Conservation (phyloP, 257 asterid genomes). For the Solanum arcanum region DNA sequence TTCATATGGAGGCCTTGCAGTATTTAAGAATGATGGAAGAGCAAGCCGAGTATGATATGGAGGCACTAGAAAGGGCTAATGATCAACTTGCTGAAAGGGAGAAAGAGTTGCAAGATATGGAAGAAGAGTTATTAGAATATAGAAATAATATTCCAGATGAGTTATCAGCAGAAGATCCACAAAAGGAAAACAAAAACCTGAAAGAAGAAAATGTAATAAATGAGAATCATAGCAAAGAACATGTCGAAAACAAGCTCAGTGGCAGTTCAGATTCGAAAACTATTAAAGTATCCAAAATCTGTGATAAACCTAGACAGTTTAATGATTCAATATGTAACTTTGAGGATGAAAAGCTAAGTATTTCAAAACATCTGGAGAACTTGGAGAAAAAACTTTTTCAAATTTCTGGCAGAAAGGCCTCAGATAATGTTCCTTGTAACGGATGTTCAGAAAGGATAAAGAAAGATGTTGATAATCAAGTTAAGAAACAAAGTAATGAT, state of each 20-base stretch:
- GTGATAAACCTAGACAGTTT: constrained; percentile 2
- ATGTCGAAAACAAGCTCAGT: constrained; percentile 1
- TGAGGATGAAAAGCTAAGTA: constrained; percentile 35
- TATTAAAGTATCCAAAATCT: constrained; percentile 1
- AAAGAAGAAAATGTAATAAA: background rate
- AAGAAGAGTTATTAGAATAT: constrained; percentile 49
- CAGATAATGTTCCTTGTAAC: constrained; percentile 10
- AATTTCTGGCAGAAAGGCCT: constrained; percentile 12
- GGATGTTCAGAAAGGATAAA: constrained; percentile 8
- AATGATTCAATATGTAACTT: constrained; percentile 17
- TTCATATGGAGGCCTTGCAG: constrained; percentile 88
- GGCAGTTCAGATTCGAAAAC: constrained; percentile 10
- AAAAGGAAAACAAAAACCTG: constrained; percentile 1
- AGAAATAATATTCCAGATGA: constrained; percentile 26
- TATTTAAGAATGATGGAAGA: constrained; percentile 96
- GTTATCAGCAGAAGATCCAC: constrained; percentile 6
- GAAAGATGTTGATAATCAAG: constrained; percentile 3
- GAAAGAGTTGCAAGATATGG: constrained; percentile 79
- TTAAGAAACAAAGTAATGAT: background rate
- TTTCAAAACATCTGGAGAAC: constrained; percentile 1
- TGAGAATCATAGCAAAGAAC: background rate
- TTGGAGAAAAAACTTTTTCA: constrained; percentile 22
- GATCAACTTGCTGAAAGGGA: constrained; percentile 73
- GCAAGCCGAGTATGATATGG: constrained; percentile 83
- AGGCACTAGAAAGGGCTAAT: constrained; percentile 72